Percentiles rank a stretch among this genome's conserved stretches.
Conservation (phyloP, 106 monocot genomes). For the Dendrobium nobile region DNA sequence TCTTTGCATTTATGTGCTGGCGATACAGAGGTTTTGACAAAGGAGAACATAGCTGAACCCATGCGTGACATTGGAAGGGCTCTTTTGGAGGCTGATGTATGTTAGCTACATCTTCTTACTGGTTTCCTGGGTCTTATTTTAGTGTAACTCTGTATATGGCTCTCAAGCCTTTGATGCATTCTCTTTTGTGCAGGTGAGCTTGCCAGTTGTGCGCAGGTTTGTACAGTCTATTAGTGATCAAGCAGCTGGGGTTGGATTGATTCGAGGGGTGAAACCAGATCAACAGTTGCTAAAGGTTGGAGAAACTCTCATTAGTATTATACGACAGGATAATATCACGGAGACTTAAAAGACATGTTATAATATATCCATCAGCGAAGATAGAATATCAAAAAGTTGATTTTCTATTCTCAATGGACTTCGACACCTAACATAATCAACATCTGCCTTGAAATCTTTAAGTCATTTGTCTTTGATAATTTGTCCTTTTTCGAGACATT, state of each 20-base stretch:
- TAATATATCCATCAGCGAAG: too few species aligned
- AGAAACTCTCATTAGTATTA: neutral
- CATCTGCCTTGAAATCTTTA: too few species aligned
- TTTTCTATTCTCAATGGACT: too few species aligned
- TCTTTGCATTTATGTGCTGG: constrained; percentile 2
- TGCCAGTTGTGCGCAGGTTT: constrained; percentile 84
- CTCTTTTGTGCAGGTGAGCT: constrained; percentile 53
- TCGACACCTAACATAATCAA: too few species aligned
- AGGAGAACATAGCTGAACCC: constrained; percentile 94
- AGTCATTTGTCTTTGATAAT: too few species aligned
- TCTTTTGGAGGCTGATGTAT: constrained; percentile 91
- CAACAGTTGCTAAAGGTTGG: constrained; percentile 93
- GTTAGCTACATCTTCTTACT: neutral
- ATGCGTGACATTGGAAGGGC: constrained; percentile 94
- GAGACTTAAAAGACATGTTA: too few species aligned
- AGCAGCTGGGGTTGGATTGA: constrained; percentile 69
- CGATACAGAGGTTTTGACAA: constrained; percentile 70
- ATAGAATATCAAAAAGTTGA: too few species aligned
- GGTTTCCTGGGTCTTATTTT: neutral
- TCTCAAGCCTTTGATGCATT: neutral
- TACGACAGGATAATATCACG: too few species aligned
- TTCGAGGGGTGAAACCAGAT: constrained; percentile 87
- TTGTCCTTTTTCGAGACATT: too few species aligned
- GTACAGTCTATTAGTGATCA: constrained; percentile 78
- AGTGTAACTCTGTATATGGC: neutral